Conservation (phyloP, 352 stramenopile species). For the Pythium rhizo-oryzae region DNA sequence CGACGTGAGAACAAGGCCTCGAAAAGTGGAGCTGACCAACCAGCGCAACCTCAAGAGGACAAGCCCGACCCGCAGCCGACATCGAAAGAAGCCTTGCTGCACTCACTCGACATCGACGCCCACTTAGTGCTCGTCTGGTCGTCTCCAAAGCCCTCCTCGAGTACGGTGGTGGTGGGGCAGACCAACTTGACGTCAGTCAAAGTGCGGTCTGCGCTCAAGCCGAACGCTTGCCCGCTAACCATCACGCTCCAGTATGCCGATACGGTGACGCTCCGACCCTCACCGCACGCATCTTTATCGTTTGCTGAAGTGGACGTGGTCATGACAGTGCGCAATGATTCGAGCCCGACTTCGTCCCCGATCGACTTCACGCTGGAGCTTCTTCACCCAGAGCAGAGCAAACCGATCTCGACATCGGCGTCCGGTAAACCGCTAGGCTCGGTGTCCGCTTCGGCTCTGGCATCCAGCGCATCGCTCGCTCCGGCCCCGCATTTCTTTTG, state of each 20-base stretch:
- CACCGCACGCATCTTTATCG: slow-evolving; percentile 10
- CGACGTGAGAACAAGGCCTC: slow-evolving; percentile 83
- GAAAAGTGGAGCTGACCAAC: slow-evolving; percentile 31
- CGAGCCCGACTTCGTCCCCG: slow-evolving; percentile 41
- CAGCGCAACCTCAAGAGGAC: background rate
- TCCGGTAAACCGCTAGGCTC: slow-evolving; percentile 4
- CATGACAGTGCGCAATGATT: slow-evolving; percentile 80
- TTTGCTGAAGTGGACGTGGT: slow-evolving; percentile 73
- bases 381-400: slow-evolving; percentile 70
- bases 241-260: slow-evolving; percentile 68
- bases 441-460: background rate
- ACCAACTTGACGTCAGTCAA: slow-evolving; percentile 64
- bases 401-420: slow-evolving; percentile 30
- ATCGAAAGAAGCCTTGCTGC: slow-evolving; percentile 56
- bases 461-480: slow-evolving; percentile 5
- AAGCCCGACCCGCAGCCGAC: slow-evolving; percentile 56
- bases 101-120: slow-evolving; percentile 49
- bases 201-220: slow-evolving; percentile 49
- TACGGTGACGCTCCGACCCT: slow-evolving; percentile 34
- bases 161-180: slow-evolving; percentile 52
- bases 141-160: slow-evolving; percentile 27
- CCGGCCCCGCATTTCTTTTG: slow-evolving; percentile 78
- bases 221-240: slow-evolving; percentile 62
- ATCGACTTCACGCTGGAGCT: slow-evolving; percentile 83
- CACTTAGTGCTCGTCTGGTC: slow-evolving; percentile 79